Base-by-base conservation (phyloP, 2,329 filamentous ascomycete species). In the Neofusicoccum laricinum region DNA sequence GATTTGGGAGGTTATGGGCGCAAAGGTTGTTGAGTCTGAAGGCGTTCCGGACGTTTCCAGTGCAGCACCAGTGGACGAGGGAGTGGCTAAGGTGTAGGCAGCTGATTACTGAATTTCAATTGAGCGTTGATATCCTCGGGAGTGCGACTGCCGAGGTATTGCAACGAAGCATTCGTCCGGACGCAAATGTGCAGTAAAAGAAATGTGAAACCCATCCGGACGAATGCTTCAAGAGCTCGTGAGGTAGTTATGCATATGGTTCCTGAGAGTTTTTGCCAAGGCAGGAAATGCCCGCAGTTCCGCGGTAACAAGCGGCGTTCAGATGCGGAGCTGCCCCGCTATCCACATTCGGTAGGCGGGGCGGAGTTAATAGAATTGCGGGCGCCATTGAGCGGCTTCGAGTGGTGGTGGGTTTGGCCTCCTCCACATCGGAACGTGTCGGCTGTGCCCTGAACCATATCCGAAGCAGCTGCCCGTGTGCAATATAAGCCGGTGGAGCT, bases 1-100 rank as follows among this genome's bases (percentile, higher is more conserved):
- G 0, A 72, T 88, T 1, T 87, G 84, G 68, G 81, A 82, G 64
- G 72, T 88, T 43, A 74, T 88, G 2, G 77, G 80, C 36, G 85
- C 81, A 0, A 86, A 84, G 73, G 75, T 88, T 1, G 82, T 85
- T 0, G 80, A 85, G 68, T 85, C 85, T 0, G 74, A 71, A 14
- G 85, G 85, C 0, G 84, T 85, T 0, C 78, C 80, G 5, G 82
- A 84, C 68, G 75, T 84, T 3, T 75, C 72, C 25, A 68, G 68
- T 17, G 77, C 75, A 7, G 66, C 66, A 58, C 71, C 72, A 59
- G 69, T 79, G 51, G 75, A 62, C 72, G 64, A 63, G 21, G 30
- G 36, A 34, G 38, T 50, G n/a, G 76, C 38, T 14, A 65, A 61
- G 46, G 17, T 48, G 72, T 75, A 64, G 41, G n/a, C 19, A 32